Conservation (phyloP, 345 rosid species). For the Lepidium sativum region DNA sequence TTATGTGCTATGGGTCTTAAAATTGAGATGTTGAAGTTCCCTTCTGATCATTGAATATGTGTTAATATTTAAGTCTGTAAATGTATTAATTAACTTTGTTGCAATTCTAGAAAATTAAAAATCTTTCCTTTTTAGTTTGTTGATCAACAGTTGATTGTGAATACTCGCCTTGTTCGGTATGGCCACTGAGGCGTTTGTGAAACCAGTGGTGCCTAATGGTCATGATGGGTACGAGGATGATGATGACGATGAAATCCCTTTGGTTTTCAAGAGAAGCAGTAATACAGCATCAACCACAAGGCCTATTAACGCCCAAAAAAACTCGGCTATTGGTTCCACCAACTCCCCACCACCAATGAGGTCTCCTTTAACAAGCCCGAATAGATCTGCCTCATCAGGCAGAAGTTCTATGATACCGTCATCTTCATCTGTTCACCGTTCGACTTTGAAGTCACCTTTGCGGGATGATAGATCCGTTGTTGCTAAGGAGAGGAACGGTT, state of each 20-base stretch:
- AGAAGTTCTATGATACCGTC: constrained; percentile 19
- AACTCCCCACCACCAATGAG: constrained; percentile 21
- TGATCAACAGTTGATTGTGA: constrained; percentile 8
- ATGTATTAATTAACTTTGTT: background rate
- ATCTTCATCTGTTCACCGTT: constrained; percentile 12
- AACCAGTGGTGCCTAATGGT: constrained; percentile 30
- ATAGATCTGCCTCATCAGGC: constrained; percentile 12
- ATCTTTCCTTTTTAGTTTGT: constrained; percentile 16
- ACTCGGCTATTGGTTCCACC: constrained; percentile 1
- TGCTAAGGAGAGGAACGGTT: constrained; percentile 41
- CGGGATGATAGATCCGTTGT: constrained; percentile 9
- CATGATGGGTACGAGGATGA: constrained; percentile 46
- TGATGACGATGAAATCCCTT: constrained; percentile 38
- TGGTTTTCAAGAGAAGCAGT: constrained; percentile 53
- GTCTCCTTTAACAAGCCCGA: constrained; percentile 25
- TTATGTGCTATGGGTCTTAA: background rate
- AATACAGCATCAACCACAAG: constrained; percentile 10
- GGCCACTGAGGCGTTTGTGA: constrained; percentile 68
- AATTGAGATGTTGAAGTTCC: constrained; percentile 13
- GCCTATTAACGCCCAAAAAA: constrained; percentile 3
- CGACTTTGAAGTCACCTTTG: constrained; percentile 16
- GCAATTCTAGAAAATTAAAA: background rate
- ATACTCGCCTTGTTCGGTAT: constrained; percentile 31
- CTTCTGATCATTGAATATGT: constrained; percentile 12
- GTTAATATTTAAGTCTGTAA: background rate